Base-by-base conservation (phyloP, 2,329 filamentous ascomycete genomes). In the Penicillium nordicum region DNA sequence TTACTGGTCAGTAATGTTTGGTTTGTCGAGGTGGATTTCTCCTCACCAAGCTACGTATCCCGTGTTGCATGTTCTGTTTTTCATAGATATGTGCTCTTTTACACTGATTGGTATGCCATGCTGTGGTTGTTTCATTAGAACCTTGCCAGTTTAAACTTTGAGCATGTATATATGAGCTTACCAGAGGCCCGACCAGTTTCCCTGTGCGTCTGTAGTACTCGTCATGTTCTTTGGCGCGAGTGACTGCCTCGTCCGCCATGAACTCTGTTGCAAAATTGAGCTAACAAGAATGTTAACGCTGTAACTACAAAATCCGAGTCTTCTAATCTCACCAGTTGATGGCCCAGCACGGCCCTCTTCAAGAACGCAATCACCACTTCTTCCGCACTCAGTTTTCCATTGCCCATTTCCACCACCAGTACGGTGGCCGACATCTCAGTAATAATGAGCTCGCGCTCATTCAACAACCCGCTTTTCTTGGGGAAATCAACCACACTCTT, bases 41-140 rank as follows among this genome's bases (percentile, higher is more conserved):
- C 36, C 61, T 14, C 55, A 73, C 72, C 67, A 75, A 29, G 71
- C 68, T 3, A 71, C 69, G 44, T 70, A 76, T 30, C 71, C 73
- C 2, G 67, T 71, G 41, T 73, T 71, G 53, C 68, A 71, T 1
- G 67, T 71, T 25, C 61, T 70, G 1, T 81, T 82, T 54, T 80
- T 80, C 29, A 87, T 74, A 10, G 84, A 79, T 66, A 87, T 84
- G 14, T 84, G 83, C 51, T 88, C 85, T 62, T 87, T 88, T 4
- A 85, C 69, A 41, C 76, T 80, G 50, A 85, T 78, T 0, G 83
- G 83, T 6, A 85, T 68, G 0, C 81, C 83, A 63, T 83, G 83
- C 57, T 65, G 41, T 7, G 11, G 16, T 62, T 3, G 2, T 30
- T 25, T 25, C 12, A 25, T 52, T 36, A 56, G 23, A 6, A 36